phyloP scores from a whole-genome alignment of 441 rosid genomes.

The Bocquillonia castaneifolia region DNA sequence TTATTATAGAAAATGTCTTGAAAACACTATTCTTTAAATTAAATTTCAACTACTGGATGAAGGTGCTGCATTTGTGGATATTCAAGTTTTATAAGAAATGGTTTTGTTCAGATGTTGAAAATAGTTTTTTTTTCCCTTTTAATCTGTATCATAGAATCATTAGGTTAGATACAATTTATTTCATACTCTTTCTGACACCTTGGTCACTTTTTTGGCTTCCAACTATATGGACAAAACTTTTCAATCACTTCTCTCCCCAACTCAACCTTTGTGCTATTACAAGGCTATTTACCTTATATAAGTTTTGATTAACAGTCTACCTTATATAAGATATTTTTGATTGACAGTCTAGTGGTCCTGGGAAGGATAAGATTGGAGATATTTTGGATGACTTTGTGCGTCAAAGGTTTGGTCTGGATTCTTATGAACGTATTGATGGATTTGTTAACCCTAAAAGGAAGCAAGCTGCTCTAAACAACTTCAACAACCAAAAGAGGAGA shows the following conservation, averaged over 20 bases:
- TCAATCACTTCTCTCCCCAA: not conserved
- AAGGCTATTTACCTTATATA: slow-evolving; percentile 2
- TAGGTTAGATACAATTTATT: not conserved
- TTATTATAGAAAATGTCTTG: not conserved
- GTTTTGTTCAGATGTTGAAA: not conserved
- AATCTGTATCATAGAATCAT: not conserved
- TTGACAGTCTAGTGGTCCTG: slow-evolving; percentile 55
- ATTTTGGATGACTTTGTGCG: slow-evolving; percentile 81
- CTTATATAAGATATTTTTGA: slow-evolving; percentile 3
- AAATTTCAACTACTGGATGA: not conserved
- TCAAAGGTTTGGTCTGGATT: slow-evolving; percentile 69
- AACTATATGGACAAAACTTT: not conserved
- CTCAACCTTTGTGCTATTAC: slow-evolving; percentile 1
- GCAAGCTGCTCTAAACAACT: slow-evolving; percentile 53
- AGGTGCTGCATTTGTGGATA: not conserved
- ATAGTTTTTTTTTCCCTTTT: not conserved
- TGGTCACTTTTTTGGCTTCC: not conserved
- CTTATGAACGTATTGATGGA: slow-evolving; percentile 74
- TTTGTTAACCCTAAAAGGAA: slow-evolving; percentile 42
- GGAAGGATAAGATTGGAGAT: slow-evolving; percentile 58
- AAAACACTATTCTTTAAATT: not conserved
- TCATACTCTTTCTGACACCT: not conserved
- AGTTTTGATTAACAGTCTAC: slow-evolving; percentile 45
- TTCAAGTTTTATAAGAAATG: not conserved
- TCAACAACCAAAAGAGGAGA: slow-evolving; percentile 63